Percentiles rank a stretch among this genome's conserved stretches.
Conservation (phyloP, 305 asterid species). For the Solanum hybrid region DNA sequence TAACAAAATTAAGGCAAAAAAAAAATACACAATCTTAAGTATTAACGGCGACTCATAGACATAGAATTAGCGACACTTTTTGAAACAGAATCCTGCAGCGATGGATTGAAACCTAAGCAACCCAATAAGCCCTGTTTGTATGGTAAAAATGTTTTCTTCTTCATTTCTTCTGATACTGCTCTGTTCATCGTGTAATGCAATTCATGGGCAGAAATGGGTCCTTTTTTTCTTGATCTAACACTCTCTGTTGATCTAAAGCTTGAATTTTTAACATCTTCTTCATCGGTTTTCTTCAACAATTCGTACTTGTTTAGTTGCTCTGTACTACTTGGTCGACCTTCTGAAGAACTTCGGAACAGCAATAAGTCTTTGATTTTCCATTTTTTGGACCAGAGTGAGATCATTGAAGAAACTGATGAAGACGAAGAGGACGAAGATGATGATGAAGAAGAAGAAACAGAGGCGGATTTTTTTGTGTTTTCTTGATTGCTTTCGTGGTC, state of each 20-base stretch:
- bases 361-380: too few species aligned
- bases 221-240: constrained; percentile 37
- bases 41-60: constrained; percentile 13
- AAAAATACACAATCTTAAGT: not conserved
- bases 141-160: constrained; percentile 48
- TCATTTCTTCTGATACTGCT: constrained; percentile 50
- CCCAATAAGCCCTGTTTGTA: constrained; percentile 54
- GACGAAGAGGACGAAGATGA: too few species aligned
- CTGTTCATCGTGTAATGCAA: constrained; percentile 48
- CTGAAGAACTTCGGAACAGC: too few species aligned
- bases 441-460: too few species aligned
- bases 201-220: constrained; percentile 45
- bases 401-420: too few species aligned
- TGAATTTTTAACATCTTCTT: constrained; percentile 41
- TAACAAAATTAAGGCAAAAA: not conserved
- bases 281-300: not conserved
- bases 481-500: too few species aligned
- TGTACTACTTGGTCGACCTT: too few species aligned
- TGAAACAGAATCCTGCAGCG: constrained; percentile 16
- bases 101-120: constrained; percentile 43
- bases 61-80: constrained; percentile 21
- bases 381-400: too few species aligned
- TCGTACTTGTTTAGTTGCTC: too few species aligned
- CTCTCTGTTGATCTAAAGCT: constrained; percentile 64
- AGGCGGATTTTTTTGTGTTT: too few species aligned